Evolutionary conservation across 176 grass and related monocot genomes (phyloP), one percentile per base, ranked within the genome.

Genomic region (Oropetium thomaeum): DNA sequence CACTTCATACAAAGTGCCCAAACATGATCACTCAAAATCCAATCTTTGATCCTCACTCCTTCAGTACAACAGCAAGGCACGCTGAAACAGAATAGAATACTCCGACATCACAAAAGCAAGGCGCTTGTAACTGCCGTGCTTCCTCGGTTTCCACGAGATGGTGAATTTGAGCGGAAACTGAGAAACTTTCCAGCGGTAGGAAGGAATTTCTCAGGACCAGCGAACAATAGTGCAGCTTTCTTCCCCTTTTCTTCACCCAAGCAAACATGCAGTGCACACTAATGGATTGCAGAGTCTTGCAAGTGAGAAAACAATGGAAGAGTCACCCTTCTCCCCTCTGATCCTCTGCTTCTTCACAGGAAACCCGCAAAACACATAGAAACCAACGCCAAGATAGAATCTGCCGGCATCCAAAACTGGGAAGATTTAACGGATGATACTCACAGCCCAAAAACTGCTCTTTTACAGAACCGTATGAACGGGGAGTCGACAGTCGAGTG

Each of bases 61-160:
- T 43, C 16, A 73, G 29, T 29, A n/a, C n/a, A 30, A 69, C 22
- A 55, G 68, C 4, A 62, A 16, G 23, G 14, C 27, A n/a, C 43
- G 26, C 33, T 41, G 34, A 33, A 8, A 69, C 28, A 61, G 74
- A 40, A 53, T 19, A 37, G 48, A 32, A 73, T 83, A 61, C n/a
- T 79, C 62, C 38, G 42, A 73, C 35, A 35, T 31, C 27, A 44
- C 78, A 29, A 65, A 45, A 39, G 17, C 32, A 66, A 77, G 34
- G 42, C 49, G 52, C 69, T 65, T 81, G 71, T 39, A 30, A 58
- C 43, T 76, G 65, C 37, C 73, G 79, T 78, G 85, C 60, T 73
- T 82, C 71, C 51, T 55, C 78, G 49, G 25, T 82, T 78, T 72
- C 34, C 65, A 64, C 80, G 31, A 79, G 80, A 74, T 79, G 62